Evolutionary conservation across 1,284 basidiomycete genomes (phyloP), one percentile per base, ranked within the genome.

Genomic region (Taiwanofungus camphoratus): DNA sequence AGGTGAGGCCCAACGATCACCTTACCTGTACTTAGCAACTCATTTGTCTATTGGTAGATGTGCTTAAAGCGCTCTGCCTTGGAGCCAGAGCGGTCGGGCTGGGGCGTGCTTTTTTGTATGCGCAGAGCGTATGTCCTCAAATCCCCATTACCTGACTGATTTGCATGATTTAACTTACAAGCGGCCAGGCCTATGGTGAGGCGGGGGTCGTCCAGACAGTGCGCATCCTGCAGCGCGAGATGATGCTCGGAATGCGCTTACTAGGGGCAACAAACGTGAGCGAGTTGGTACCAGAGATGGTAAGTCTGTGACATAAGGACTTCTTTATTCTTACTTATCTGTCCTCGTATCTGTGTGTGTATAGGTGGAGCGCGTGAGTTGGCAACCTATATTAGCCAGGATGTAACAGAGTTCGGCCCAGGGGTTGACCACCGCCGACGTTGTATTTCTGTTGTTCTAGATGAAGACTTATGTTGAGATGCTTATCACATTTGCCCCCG

Each of bases 1-100:
- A 50, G 82, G 82, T 81, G 43, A 29, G 69, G 54, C 4, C 20
- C 15, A 26, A 18, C 22, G 15, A 9, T 16, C 13, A 8, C 30
- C 8, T 47, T 31, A 27, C 36, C 27, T 26, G 39, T 29, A 13
- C 46, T n/a, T 15, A 13, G 37, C 11, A 7, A 29, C 29, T 19
- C 18, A 29, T 33, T 32, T 12, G 11, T 31, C 18, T 19, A 12
- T 23, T 21, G 27, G 7, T 48, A 73, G 92, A 94, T 62, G 82
- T 95, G 6, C 66, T 97, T 41, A 97, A 97, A 65, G 92, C 92
- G 0, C 65, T 97, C 2, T 94, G 91, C 52, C 70, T 97, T 20
- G 94, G 93, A 29, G 94, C 93, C 1, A 86, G 71, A 51, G 92
- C 88, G 3, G 92, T 95, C 5, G 93, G 94, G 1, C 69, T 97